Base-by-base conservation (phyloP, 2,329 filamentous ascomycete genomes). In the Sclerotiophoma versabilis region DNA sequence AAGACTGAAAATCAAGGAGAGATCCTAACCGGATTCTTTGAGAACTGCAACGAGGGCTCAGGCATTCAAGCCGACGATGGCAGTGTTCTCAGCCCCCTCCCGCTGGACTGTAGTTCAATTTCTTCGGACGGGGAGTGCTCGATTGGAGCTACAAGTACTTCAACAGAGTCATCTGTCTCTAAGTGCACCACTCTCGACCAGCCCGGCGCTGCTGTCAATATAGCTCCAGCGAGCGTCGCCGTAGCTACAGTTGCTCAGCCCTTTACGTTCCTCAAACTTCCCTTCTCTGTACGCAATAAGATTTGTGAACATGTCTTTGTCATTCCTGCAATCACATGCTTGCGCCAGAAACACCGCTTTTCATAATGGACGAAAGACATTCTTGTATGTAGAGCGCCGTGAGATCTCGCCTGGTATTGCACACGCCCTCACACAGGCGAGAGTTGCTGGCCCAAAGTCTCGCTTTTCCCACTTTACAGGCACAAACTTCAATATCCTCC, bases 401-500 rank as follows among this genome's bases (percentile, higher is more conserved):
- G 38, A 53, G 2, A 59, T 69, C 1, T 55, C 66, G 1, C 66
- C 70, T 0, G 66, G 70, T 7, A 67, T 72, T 23, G 51, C 64
- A 1, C 65, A 63, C 36, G 64, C 60, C 0, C 57, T 66, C 2
- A 37, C 55, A 2, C 65, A 68, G 19, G 25, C 47, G 36, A 51
- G 44, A 1, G 59, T 67, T 1, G 49, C 55, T 22, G 66, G 60
- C 0, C 45, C 20, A 25, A 68, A 66, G 15, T 47, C 54, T 2
- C 57, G 49, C 11, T 67, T 67, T 49, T 41, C 57, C 8, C 53
- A 53, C 14, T 62, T 63, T 26, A 22, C 20, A 3, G 49, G 32
- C 36, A 58, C 44, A 8, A 72, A 70, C 39, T 44, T 59, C 20
- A 46, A 45, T 37, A 69, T 79, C 22, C 68, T 80, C 7, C 60